Percentiles rank a stretch among this genome's conserved stretches.
Conservation (phyloP, 2,329 filamentous ascomycete genomes). For the Hymenoscyphus albidus region DNA sequence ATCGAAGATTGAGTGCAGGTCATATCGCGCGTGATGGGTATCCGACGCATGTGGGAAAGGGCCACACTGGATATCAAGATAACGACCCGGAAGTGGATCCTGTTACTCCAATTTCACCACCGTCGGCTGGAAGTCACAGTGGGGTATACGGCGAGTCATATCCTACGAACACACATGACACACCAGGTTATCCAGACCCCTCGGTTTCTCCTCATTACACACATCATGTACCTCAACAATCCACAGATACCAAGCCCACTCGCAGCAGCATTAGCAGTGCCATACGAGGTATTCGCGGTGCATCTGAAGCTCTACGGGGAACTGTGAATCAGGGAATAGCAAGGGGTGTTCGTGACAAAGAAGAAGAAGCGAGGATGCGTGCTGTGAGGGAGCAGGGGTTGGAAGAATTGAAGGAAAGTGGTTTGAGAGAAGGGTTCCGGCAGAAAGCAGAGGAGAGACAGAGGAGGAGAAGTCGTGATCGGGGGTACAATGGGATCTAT, state of each 20-base stretch:
- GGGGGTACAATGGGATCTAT: slow-evolving; percentile 15
- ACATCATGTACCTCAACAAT: background rate
- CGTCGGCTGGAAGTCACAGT: background rate
- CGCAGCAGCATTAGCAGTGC: slow-evolving; percentile 10
- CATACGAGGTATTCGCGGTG: slow-evolving; percentile 24
- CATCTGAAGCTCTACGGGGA: slow-evolving; percentile 26
- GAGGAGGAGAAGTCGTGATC: slow-evolving; percentile 17
- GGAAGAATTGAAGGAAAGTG: slow-evolving; percentile 25
- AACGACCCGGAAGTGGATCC: background rate
- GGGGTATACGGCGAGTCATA: background rate
- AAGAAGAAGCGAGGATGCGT: slow-evolving; percentile 25
- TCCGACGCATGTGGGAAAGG: background rate
- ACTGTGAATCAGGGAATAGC: slow-evolving; percentile 25
- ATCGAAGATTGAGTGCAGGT: background rate
- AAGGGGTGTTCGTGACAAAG: slow-evolving; percentile 19
- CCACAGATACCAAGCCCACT: slow-evolving; percentile 5
- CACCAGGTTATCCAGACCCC: background rate
- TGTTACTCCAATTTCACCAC: background rate
- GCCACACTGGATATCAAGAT: background rate
- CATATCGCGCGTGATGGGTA: background rate
- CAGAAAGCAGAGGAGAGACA: slow-evolving; percentile 19
- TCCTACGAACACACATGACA: background rate
- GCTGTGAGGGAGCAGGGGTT: slow-evolving; percentile 23
- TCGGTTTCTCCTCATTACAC: background rate
- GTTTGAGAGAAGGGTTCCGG: slow-evolving; percentile 24